Evolutionary conservation across 768 basidiomycete species (phyloP).

Genomic region (Podaxis carcinomalis): DNA sequence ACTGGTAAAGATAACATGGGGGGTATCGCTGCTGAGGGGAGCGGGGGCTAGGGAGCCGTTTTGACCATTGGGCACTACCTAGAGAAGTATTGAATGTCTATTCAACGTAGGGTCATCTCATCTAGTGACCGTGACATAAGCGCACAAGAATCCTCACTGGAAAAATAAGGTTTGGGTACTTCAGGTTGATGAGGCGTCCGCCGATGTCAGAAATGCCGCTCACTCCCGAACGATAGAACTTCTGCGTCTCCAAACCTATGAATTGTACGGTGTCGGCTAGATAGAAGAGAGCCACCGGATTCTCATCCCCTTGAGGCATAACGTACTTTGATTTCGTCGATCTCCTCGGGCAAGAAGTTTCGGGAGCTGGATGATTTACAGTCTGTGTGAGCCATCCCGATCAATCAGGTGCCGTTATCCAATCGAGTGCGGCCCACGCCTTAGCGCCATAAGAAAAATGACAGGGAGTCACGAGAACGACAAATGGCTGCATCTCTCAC

Average conservation of each 20-base stretch:
- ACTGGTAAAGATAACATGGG: background rate
- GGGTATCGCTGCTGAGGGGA: background rate
- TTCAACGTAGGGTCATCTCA: background rate
- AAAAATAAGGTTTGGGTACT: conserved; percentile 1
- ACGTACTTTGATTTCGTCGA: background rate
- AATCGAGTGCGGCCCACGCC: too few species aligned
- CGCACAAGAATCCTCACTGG: background rate
- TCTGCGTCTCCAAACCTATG: background rate
- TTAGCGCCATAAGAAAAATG: background rate
- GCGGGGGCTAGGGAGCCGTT: background rate
- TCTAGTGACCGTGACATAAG: conserved; percentile 1
- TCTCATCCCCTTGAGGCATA: background rate
- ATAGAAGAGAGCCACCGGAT: background rate
- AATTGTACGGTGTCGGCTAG: background rate
- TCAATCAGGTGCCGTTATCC: background rate
- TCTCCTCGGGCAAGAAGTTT: background rate
- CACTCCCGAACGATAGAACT: background rate
- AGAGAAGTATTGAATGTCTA: background rate
- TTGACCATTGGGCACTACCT: background rate
- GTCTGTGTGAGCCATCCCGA: too few species aligned
- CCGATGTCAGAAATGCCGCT: background rate
- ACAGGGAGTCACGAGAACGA: background rate
- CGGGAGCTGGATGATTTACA: background rate
- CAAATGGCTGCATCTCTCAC: background rate
- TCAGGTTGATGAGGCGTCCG: background rate